Base-by-base conservation (phyloP, 192 early-diverging fungal genomes). In the Mortierella antarctica region DNA sequence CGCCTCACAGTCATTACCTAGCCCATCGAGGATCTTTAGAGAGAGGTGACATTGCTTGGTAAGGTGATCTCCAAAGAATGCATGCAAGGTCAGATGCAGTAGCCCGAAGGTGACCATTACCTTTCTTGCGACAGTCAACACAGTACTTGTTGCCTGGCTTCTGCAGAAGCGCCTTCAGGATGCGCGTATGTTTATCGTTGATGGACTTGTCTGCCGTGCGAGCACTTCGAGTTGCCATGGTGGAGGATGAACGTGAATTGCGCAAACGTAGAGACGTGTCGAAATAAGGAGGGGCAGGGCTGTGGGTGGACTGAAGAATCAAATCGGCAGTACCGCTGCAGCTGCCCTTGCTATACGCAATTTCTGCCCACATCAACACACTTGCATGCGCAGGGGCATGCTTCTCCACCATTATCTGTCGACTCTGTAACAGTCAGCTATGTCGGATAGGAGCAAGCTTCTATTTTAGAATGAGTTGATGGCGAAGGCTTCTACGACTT, bases 41-140 rank as follows among this genome's bases (percentile, higher is more conserved):
- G 18, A n/a, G 15, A 50, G 15, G 45, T 14, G 48, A 51, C 56
- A 58, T 39, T 45, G 47, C 44, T 44, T 14, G 7, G 39, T 17
- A 15, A 67, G 2, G 2, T 7, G 8, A 41, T 61, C 15, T 9
- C 40, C 21, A 21, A 45, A 18, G 21, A 31, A 10, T 5, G n/a
- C 18, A n/a, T 17, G 31, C 3, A 9, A 39, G 9, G 15, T 2
- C 4, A 4, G 18, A 7, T 31, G 31, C 1, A 31, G 31, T 31
- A 31, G 39, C 7, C 42, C 47, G n/a, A 67, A 20, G 41, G 53
- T 7, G 46, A 23, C 4, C 18, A 11, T 50, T 74, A 93, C 93
- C 93, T 84, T 93, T 92, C 69, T 89, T 91, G 45, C 89, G 84
- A 84, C 94, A 96, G 69, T 96, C 94, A 41, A 89, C 91, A 81